Base-by-base conservation (phyloP, 352 stramenopile genomes). In the Globisporangium abappressorium region DNA sequence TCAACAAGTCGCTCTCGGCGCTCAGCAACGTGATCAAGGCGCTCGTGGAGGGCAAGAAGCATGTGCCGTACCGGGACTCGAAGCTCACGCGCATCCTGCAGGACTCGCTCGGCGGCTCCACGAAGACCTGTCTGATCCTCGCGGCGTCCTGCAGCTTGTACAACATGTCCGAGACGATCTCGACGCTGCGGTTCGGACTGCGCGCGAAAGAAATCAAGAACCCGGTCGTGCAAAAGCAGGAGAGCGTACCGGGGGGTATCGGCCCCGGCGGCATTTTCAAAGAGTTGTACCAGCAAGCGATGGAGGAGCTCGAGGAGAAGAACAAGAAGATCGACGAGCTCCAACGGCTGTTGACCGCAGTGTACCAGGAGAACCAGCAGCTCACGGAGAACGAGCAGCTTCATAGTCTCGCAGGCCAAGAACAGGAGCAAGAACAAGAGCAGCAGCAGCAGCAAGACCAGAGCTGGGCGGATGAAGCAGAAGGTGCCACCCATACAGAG, bases 91-190 rank as follows among this genome's bases (percentile, higher is more conserved):
- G 84, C n/a, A 66, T 96, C 20, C 64, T 96, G 5, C 85, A 95
- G 73, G 94, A 98, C 70, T 95, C 85, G 28, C 78, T 98, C 0
- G 93, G 95, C 26, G 95, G 95, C 5, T 83, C 83, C 36, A 96
- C 93, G 59, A 98, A 98, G 74, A 98, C 96, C 20, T 97, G 93
- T 62, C 89, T 99, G 63, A 98, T 99, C 66, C 92, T 98, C 1
- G 98, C 97, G 6, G 81, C 98, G 8, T 92, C 85, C 5, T 90
- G 82, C 58, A 90, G 81, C 66, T 90, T 82, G 33, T 92, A 89
- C 70, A 92, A 94, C 69, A 87, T 92, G 75, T 22, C 81, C 0
- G 85, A 94, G 64, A 94, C 85, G 5, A 91, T 94, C 28, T 92
- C 84, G 7, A 94, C 85, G 11, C 66, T 94, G 41, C 77, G 83